Base-by-base conservation (phyloP, 2,329 filamentous ascomycete genomes). In the Diaporthe aspalathi region DNA sequence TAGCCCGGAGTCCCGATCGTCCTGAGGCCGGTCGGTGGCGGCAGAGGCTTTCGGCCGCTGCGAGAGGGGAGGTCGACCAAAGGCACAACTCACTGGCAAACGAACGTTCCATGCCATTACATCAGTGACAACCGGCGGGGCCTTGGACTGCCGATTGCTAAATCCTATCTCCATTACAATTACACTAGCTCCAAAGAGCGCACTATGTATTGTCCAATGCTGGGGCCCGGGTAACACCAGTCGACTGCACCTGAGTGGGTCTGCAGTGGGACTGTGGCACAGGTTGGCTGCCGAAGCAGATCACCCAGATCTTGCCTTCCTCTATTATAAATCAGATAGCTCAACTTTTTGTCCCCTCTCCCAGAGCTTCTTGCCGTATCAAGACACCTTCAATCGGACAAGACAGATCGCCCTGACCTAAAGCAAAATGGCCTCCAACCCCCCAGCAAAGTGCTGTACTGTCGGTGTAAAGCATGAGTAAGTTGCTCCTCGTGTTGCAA, bases 381-480 rank as follows among this genome's bases (percentile, higher is more conserved):
- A 53, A 53, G 32, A 22, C 20, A 60, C 11, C 43, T 27, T n/a
- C 16, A 22, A 14, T 9, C 20, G 20, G 57, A 12, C 29, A 24
- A 53, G 53, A 62, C 38, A 16, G 14, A 20, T 22, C n/a, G 29
- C 16, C 24, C 16, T 35, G 5, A 29, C 20, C 68, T 60, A 50
- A 24, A 60, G n/a, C 56, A 72, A 40, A 73, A 89, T 89, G 87
- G 85, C 87, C 45, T 89, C 87, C 3, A 83, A 87, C 75, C 82
- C 84, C 68, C 86, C 87, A 16, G 84, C 77, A 69, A 75, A 81
- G 68, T 90, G 88, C 84, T 90, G 88, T 81, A 82, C 82, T 40
- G 75, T 84, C 68, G 87, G 87, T 72, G 80, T 86, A 72, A 85
- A 83, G 78, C 86, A 88, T 75, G 84, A 87, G 87, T 88, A 80